phyloP scores from a whole-genome alignment of 2,329 filamentous ascomycete genomes.

The Pseudopyricularia cyperi region DNA sequence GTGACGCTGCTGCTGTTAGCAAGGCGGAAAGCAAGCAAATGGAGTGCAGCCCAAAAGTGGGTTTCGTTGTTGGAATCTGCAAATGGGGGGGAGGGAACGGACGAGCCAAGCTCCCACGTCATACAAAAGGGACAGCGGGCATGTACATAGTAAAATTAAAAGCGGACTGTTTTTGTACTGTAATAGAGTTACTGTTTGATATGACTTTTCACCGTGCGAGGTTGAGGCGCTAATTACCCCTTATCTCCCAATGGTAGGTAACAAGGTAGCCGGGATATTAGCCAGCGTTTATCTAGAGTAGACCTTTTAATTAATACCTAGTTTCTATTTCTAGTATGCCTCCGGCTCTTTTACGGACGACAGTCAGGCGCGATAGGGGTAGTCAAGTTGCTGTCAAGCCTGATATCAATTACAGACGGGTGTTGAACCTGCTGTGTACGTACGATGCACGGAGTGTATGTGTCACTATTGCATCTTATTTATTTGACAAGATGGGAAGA shows the following conservation, averaged over 20 bases:
- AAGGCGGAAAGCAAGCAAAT: background rate
- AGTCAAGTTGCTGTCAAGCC: background rate
- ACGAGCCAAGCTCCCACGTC: background rate
- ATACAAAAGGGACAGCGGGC: background rate
- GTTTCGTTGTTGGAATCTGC: background rate
- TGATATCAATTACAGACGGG: too few relatives aligned
- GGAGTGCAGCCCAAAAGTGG: background rate
- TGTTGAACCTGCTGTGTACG: too few relatives aligned
- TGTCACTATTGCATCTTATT: too few relatives aligned
- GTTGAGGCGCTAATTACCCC: background rate
- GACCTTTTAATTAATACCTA: too few relatives aligned
- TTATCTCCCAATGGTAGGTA: too few relatives aligned
- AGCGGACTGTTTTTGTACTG: too few relatives aligned
- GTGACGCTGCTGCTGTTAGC: background rate
- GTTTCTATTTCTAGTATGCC: too few relatives aligned
- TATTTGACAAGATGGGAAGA: too few relatives aligned
- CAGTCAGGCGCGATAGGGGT: background rate
- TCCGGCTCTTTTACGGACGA: too few relatives aligned
- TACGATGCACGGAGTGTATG: too few relatives aligned
- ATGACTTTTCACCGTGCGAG: background rate
- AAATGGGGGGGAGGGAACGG: background rate
- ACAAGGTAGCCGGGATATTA: background rate
- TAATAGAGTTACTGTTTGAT: too few relatives aligned
- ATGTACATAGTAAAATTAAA: background rate
- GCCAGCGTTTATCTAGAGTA: background rate